phyloP scores from a whole-genome alignment of 2,329 filamentous ascomycete species.

The Fusarium kyushuense region DNA sequence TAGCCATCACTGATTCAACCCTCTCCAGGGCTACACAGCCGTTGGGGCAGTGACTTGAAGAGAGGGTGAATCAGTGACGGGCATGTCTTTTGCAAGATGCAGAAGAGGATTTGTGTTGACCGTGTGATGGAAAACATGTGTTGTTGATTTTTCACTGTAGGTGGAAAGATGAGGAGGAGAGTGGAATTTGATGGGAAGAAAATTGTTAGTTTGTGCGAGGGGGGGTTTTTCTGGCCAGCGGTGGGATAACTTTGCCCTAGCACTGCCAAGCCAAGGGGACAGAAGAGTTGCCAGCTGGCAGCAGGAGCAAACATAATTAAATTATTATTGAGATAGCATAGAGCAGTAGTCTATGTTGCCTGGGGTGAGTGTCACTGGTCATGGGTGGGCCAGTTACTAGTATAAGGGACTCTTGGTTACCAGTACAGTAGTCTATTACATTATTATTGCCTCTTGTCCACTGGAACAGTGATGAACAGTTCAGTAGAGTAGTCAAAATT shows the following conservation, averaged over 20 bases:
- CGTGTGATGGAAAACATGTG: background rate
- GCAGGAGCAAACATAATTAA: background rate
- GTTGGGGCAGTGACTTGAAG: background rate
- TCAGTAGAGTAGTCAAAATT: background rate
- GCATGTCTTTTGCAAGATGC: background rate
- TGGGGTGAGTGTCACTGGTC: background rate
- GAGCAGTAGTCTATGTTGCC: background rate
- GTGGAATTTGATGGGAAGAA: background rate
- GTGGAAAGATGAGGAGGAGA: background rate
- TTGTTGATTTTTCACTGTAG: background rate
- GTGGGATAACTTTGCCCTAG: background rate
- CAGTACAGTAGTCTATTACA: background rate
- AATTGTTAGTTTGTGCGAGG: background rate
- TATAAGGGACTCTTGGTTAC: background rate
- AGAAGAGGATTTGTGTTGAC: background rate
- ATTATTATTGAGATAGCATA: background rate
- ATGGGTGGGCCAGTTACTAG: background rate
- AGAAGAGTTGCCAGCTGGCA: background rate
- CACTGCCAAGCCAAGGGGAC: background rate
- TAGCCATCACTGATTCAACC: too few relatives aligned
- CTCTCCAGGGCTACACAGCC: too few relatives aligned
- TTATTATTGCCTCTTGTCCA: background rate
- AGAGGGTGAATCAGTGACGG: background rate
- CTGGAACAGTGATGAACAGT: background rate
- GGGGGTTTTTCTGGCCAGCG: background rate